These are phyloP conservation scores for Glomus cerebriforme DNA, from an alignment of 192 early-diverging fungal species.

Conservation along the genomic window DNA sequence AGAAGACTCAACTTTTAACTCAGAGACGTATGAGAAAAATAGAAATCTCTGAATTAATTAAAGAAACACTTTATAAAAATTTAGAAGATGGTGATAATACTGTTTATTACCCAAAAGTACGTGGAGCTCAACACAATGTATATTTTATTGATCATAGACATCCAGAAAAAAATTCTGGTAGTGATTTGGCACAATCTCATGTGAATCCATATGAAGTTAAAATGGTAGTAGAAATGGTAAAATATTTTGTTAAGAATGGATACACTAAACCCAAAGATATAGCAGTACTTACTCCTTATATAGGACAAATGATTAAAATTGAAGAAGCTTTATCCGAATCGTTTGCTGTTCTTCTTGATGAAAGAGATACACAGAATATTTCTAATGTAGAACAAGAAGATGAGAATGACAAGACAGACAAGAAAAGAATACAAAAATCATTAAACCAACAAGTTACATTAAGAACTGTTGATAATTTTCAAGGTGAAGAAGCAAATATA, in stretches of 20 bases:
- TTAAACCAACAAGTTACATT: no score
- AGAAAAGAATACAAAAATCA: no score
- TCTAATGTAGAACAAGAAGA: slow-evolving; percentile 16
- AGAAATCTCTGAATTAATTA: slow-evolving; percentile 50
- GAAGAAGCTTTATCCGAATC: slow-evolving; percentile 33
- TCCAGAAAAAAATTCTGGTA: slow-evolving; percentile 38
- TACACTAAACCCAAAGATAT: no score
- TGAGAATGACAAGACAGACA: not conserved
- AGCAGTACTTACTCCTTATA: no score
- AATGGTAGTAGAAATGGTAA: slow-evolving; percentile 56
- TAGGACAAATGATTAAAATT: no score
- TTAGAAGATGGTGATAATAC: slow-evolving; percentile 46
- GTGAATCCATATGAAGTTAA: slow-evolving; percentile 51
- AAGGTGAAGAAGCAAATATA: no score
- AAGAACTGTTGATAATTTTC: no score
- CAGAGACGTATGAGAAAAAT: slow-evolving; percentile 57
- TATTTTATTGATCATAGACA: no score
- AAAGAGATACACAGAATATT: slow-evolving; percentile 41
- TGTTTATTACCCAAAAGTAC: slow-evolving; percentile 35
- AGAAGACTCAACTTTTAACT: no score
- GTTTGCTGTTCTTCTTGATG: slow-evolving; percentile 42
- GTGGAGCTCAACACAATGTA: slow-evolving; percentile 48
- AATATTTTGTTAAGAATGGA: no score
- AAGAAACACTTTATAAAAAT: slow-evolving; percentile 47
- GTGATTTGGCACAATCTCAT: slow-evolving; percentile 48